Base-by-base conservation (phyloP, 2,329 filamentous ascomycete genomes). In the Ceratocystis destructans region DNA sequence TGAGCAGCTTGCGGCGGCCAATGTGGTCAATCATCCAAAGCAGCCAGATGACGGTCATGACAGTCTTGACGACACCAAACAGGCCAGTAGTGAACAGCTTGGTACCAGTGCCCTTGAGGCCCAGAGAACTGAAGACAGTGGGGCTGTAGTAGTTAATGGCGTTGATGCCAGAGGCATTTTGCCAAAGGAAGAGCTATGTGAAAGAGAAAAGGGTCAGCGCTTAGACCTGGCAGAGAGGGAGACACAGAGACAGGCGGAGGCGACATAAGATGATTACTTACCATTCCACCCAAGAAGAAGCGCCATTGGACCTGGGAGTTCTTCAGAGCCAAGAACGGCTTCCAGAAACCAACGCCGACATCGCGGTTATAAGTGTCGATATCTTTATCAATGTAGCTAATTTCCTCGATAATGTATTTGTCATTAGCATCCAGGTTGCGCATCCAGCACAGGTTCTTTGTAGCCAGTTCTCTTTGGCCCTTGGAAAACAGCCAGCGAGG, bases 141-240 rank as follows among this genome's bases (percentile, higher is more conserved):
- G 87, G 87, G 20, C 61, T 64, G 37, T 68, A 89, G 76, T 90
- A 90, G 77, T 90, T 90, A 77, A 89, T 86, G 22, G 87, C 87
- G 70, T 90, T 90, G 77, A 90, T 90, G 1, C 88, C 88, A 6
- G 73, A 71, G 62, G 86, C 86, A 71, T 93, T 93, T 75, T 93
- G 89, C 80, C 85, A 90, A 64, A 92, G 77, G 78, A 92, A 92
- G 22, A 93, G 79, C 71, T 67, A 22, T 28, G 22, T 48, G 67
- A n/a, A 7, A 46, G 12, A 4, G 5, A 45, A 20, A 33, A 50
- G 41, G 20, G 31, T 37, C n/a, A 57, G 5, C 63, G 31, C 62
- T 37, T 61, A n/a, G 25, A 22, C 20, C 17, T 57, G 50, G 28
- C 28, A 20, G 12, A 37, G n/a, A 8, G 33, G 22, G 37, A 17